Evolutionary conservation across 2,329 filamentous ascomycete genomes (phyloP).

Genomic region (Pestalotiopsis sp.): DNA sequence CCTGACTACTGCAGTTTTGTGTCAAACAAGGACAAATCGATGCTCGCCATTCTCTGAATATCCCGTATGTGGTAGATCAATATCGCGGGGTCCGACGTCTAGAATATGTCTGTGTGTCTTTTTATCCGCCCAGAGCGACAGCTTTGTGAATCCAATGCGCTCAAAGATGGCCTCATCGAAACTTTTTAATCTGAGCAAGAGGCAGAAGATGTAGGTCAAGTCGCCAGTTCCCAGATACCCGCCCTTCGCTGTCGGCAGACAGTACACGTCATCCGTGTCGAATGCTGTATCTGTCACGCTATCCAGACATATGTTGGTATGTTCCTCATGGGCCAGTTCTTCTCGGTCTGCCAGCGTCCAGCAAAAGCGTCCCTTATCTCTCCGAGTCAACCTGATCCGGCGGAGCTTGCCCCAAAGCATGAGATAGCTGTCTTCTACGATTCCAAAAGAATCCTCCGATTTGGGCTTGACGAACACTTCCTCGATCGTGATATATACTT

Average conservation of each 20-base stretch:
- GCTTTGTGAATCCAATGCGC: neutral
- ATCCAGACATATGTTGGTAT: neutral
- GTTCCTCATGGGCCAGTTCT: neutral
- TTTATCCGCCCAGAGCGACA: neutral
- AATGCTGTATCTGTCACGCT: neutral
- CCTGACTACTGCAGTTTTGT: too few species aligned
- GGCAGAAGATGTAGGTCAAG: neutral
- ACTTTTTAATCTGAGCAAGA: accelerated
- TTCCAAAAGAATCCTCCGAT: neutral
- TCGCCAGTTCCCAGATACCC: neutral
- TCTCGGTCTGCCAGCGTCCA: neutral
- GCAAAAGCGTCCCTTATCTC: neutral
- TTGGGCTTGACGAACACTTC: neutral
- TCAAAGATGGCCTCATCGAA: neutral
- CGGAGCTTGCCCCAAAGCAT: neutral
- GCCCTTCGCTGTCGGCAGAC: neutral
- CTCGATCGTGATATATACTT: neutral
- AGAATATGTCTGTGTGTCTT: neutral
- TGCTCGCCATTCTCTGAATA: neutral
- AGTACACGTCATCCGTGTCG: neutral
- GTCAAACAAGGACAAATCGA: neutral
- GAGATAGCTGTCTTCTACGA: neutral
- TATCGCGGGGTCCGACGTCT: neutral
- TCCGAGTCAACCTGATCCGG: neutral
- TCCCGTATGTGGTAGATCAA: neutral